Evolutionary conservation across 176 grass and related monocot genomes (phyloP).

Genomic region (Juncus inflexus): DNA sequence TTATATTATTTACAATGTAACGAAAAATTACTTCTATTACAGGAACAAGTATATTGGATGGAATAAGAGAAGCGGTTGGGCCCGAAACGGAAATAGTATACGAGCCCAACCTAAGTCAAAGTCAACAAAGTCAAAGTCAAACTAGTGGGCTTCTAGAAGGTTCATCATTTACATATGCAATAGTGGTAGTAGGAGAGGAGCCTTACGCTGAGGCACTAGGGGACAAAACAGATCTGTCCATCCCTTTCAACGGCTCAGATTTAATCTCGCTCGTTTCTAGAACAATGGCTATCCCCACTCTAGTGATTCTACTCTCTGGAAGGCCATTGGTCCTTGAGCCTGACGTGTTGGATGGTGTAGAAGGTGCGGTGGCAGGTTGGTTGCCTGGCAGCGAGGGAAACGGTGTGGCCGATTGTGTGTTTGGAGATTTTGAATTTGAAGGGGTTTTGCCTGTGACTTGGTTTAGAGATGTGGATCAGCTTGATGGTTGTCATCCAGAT

Average conservation of each 20-base stretch:
- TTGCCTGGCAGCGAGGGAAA: slow-evolving; percentile 41
- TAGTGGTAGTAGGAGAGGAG: slow-evolving; percentile 37
- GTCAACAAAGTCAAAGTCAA: slow-evolving; percentile 26
- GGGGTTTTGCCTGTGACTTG: slow-evolving; percentile 33
- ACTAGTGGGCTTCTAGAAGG: slow-evolving; percentile 33
- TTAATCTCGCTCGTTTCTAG: slow-evolving; percentile 20
- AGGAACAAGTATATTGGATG: slow-evolving; percentile 85
- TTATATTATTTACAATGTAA: no score
- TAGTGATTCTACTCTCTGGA: slow-evolving; percentile 30
- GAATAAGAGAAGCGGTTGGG: slow-evolving; percentile 44
- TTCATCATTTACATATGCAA: slow-evolving; percentile 48
- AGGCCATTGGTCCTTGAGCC: slow-evolving; percentile 32
- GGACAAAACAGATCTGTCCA: slow-evolving; percentile 28
- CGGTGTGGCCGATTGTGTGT: slow-evolving; percentile 33
- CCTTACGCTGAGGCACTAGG: slow-evolving; percentile 29
- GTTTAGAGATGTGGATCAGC: slow-evolving; percentile 39
- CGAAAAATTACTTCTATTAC: no score
- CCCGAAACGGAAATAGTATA: slow-evolving; percentile 59
- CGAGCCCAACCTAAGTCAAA: slow-evolving; percentile 36
- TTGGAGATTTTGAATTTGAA: slow-evolving; percentile 33
- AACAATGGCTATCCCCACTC: slow-evolving; percentile 4
- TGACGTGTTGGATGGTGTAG: slow-evolving; percentile 23
- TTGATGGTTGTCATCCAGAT: slow-evolving; percentile 31
- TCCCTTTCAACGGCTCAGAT: slow-evolving; percentile 25
- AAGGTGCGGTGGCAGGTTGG: slow-evolving; percentile 37